phyloP scores from a whole-genome alignment of 495 filamentous ascomycete genomes.

The Hypoxylon crocopeplum region DNA sequence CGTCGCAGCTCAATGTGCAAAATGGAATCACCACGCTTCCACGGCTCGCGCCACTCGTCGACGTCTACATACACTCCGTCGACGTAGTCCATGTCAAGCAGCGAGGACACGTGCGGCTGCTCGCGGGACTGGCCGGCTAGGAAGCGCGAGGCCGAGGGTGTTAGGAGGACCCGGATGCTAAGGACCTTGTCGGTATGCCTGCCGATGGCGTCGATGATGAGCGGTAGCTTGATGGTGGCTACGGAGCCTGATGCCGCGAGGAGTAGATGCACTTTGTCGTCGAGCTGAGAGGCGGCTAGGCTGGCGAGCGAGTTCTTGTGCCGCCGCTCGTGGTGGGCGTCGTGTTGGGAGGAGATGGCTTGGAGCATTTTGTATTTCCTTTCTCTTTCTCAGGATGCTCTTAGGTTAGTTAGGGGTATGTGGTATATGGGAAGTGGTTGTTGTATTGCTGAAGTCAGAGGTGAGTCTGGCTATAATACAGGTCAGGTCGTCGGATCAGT shows the following conservation, averaged over 20 bases:
- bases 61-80: constrained; percentile 77
- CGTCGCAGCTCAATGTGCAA: constrained; percentile 84
- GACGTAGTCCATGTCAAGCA: constrained; percentile 61
- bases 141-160: constrained; percentile 72
- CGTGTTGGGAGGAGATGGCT: constrained; percentile 42
- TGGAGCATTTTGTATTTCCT: constrained; percentile 42
- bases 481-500: constrained; percentile 9
- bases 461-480: background rate
- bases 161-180: constrained; percentile 81
- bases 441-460: background rate
- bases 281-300: constrained; percentile 50
- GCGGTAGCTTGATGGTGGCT: constrained; percentile 88
- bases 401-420: background rate
- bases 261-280: constrained; percentile 78
- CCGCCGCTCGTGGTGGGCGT: constrained; percentile 39
- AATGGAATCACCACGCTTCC: constrained; percentile 71
- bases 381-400: too few relatives aligned
- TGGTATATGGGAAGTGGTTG: background rate
- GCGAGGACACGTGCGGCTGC: constrained; percentile 65
- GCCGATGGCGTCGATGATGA: constrained; percentile 61
- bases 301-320: constrained; percentile 42
- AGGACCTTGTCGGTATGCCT: constrained; percentile 50
- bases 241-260: constrained; percentile 73
- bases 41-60: constrained; percentile 80
- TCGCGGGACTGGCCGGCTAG: constrained; percentile 71